phyloP scores from a whole-genome alignment of 441 rosid species.

The Melastoma candidum region DNA sequence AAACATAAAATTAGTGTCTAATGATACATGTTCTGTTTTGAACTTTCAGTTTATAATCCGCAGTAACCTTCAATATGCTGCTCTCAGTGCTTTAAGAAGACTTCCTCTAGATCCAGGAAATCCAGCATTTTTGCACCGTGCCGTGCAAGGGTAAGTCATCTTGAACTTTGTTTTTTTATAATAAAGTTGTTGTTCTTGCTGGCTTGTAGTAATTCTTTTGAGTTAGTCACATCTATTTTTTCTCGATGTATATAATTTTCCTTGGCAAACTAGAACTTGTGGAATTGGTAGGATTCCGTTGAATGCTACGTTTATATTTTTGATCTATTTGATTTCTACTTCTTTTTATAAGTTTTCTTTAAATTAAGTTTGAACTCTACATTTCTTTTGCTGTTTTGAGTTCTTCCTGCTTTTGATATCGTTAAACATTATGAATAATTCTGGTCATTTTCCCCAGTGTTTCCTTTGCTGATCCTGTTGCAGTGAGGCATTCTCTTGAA shows the following conservation, averaged over 20 bases:
- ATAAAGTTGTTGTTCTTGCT: not conserved
- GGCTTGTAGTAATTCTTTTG: too few species aligned
- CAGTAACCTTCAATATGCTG: conserved; percentile 94
- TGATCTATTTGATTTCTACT: too few species aligned
- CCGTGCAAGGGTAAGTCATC: conserved; percentile 81
- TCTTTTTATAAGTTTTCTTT: too few species aligned
- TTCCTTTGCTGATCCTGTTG: conserved; percentile 94
- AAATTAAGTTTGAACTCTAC: too few species aligned
- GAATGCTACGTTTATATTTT: too few species aligned
- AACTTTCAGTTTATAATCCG: conserved; percentile 63
- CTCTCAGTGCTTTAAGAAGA: conserved; percentile 94
- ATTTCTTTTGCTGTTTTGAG: too few species aligned
- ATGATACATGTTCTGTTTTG: conserved; percentile 2
- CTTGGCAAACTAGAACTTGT: too few species aligned
- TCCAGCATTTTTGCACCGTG: conserved; percentile 85
- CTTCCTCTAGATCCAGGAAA: conserved; percentile 99
- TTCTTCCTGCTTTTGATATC: not conserved
- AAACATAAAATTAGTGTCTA: not conserved
- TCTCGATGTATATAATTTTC: too few species aligned
- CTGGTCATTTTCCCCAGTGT: conserved; percentile 36
- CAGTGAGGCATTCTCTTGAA: conserved; percentile 97
- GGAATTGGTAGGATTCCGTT: too few species aligned
- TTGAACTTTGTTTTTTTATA: not conserved
- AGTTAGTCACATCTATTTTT: too few species aligned
- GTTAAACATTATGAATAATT: not conserved